A percentile compares a stretch with the other conserved stretches of the same genome.
These are phyloP conservation scores for Pleurozium schreberi DNA, from an alignment of 225 moss, liverwort and hornwort genomes.

Conservation along the genomic window DNA sequence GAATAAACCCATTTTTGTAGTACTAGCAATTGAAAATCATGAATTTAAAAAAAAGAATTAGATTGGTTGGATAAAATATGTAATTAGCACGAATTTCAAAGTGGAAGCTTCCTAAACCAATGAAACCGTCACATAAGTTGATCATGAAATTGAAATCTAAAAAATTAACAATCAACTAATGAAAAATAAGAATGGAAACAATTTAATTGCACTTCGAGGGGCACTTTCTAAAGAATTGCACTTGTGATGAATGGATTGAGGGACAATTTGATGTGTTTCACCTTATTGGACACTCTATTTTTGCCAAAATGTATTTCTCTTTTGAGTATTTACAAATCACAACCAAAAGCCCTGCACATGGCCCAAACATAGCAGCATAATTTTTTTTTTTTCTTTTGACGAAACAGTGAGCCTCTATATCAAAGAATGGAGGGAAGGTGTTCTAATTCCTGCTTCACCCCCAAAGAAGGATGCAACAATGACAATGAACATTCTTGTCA, in stretches of 20 bases:
- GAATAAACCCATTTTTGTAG: background rate
- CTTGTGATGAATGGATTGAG: accelerated
- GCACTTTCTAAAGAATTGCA: background rate
- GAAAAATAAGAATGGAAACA: accelerated
- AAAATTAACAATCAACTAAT: background rate
- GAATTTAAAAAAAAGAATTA: background rate
- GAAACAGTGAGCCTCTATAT: background rate
- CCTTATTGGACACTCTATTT: background rate
- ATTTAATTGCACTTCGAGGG: background rate
- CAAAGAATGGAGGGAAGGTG: background rate
- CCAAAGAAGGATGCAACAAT: background rate
- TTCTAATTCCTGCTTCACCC: background rate
- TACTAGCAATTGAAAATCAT: background rate
- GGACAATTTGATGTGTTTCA: background rate
- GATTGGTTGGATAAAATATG: background rate
- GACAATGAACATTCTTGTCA: background rate
- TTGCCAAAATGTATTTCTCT: background rate
- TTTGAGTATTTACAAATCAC: background rate
- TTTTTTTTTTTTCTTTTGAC: too few species aligned
- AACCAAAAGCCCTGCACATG: background rate
- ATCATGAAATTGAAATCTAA: background rate
- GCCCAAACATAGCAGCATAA: too few species aligned
- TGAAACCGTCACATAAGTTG: accelerated
- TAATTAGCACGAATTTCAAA: background rate
- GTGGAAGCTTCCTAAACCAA: background rate